phyloP scores from a whole-genome alignment of 441 rosid genomes.

The Populus hybrid region DNA sequence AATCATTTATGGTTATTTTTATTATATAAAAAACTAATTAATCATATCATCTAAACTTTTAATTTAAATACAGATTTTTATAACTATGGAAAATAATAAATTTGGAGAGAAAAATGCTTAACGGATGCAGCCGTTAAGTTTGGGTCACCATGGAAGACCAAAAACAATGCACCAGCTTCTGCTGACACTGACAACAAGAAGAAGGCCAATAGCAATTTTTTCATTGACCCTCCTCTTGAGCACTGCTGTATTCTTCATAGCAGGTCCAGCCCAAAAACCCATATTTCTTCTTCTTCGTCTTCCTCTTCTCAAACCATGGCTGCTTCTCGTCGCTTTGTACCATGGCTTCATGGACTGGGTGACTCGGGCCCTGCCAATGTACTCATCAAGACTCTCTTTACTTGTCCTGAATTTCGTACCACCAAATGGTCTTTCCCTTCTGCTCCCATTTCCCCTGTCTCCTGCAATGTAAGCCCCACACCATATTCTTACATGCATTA shows the following conservation, averaged over 20 bases:
- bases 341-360: too few relatives aligned
- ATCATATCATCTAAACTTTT: too few relatives aligned
- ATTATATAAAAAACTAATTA: too few relatives aligned
- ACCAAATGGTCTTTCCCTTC: slow-evolving; percentile 83
- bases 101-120: too few relatives aligned
- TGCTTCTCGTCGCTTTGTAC: too few relatives aligned
- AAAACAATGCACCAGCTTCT: slow-evolving; percentile 28
- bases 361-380: slow-evolving; percentile 81
- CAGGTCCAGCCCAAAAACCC: slow-evolving; percentile 16
- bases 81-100: too few relatives aligned
- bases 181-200: not conserved
- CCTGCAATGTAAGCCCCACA: slow-evolving; percentile 58
- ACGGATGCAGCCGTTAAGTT: too few relatives aligned
- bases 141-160: slow-evolving; percentile 17
- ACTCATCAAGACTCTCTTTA: slow-evolving; percentile 66
- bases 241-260: slow-evolving; percentile 26
- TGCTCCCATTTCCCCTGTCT: slow-evolving; percentile 67
- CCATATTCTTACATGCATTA: not conserved
- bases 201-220: slow-evolving; percentile 31
- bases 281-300: not conserved
- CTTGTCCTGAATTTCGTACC: slow-evolving; percentile 47
- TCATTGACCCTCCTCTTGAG: slow-evolving; percentile 17
- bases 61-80: too few relatives aligned
- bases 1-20: too few relatives aligned
- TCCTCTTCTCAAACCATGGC: not conserved